Conservation (phyloP, 2,329 filamentous ascomycete genomes). For the Trichoderma semiorbis region DNA sequence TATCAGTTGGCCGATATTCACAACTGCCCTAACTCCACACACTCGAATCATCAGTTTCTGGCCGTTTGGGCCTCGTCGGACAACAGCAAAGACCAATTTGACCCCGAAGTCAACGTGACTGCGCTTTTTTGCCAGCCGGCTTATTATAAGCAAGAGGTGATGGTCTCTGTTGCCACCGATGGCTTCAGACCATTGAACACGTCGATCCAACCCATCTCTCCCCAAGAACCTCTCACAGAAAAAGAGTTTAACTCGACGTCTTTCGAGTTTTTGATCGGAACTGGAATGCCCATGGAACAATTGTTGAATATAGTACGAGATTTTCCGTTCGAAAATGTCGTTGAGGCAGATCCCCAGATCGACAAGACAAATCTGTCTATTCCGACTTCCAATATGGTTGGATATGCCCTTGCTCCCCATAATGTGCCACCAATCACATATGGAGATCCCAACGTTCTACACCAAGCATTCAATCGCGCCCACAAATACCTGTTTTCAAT, state of each 20-base stretch:
- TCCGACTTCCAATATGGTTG: constrained; percentile 34
- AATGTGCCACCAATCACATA: constrained; percentile 17
- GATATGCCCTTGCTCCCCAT: constrained; percentile 29
- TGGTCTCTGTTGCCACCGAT: neutral
- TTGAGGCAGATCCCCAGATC: constrained; percentile 28
- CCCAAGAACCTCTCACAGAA: constrained; percentile 18
- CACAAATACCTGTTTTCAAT: constrained; percentile 34
- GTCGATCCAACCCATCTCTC: constrained; percentile 12
- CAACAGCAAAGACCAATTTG: too few relatives aligned
- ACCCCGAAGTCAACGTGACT: constrained; percentile 27
- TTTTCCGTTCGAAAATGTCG: constrained; percentile 21
- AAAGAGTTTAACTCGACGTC: constrained; percentile 34
- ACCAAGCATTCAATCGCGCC: constrained; percentile 22
- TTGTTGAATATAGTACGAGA: constrained; percentile 22
- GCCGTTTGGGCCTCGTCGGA: too few relatives aligned
- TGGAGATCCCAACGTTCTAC: neutral
- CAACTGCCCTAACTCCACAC: too few relatives aligned
- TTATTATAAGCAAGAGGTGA: constrained; percentile 13
- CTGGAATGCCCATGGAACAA: constrained; percentile 20
- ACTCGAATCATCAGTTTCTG: too few relatives aligned
- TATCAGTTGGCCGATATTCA: neutral
- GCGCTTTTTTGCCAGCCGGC: constrained; percentile 6
- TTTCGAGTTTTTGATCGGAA: constrained; percentile 33
- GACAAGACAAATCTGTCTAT: neutral
- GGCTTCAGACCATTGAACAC: neutral